Percentiles rank a stretch among this genome's conserved stretches.
Evolutionary conservation across 116 monocot genomes (phyloP).

Genomic region (Thalassia testudinum): DNA sequence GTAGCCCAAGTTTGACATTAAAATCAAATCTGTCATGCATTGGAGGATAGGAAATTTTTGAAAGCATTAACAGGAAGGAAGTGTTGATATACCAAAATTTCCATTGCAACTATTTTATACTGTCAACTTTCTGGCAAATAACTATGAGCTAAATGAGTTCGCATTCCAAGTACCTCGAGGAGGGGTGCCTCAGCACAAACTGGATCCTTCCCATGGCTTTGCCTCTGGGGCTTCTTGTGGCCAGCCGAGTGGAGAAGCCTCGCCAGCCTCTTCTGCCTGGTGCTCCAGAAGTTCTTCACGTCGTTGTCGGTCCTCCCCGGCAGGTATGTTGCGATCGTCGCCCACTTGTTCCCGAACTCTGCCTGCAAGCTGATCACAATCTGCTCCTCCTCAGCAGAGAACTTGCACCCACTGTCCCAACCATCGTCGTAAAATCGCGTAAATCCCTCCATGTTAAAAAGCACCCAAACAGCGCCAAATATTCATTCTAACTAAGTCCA

Average conservation of each 20-base stretch:
- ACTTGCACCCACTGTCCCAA: constrained; percentile 55
- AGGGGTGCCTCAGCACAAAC: background rate
- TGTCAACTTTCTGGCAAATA: too few species aligned
- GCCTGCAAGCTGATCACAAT: constrained; percentile 56
- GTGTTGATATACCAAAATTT: background rate
- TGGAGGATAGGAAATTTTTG: too few species aligned
- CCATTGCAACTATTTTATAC: background rate
- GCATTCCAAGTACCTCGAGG: background rate
- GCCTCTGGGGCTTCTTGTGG: background rate
- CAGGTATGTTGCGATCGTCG: constrained; percentile 51
- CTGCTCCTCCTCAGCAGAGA: constrained; percentile 57
- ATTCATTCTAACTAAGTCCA: too few species aligned
- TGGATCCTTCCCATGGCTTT: background rate
- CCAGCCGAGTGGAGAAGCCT: constrained; percentile 21
- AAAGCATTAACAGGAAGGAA: too few species aligned
- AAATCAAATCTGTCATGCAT: too few species aligned
- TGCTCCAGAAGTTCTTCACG: constrained; percentile 95
- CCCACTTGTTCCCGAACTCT: constrained; percentile 79
- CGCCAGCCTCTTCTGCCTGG: constrained; percentile 66
- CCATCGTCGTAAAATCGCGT: too few species aligned
- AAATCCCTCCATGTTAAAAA: too few species aligned
- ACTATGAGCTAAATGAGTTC: too few species aligned
- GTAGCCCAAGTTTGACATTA: too few species aligned
- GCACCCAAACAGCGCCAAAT: too few species aligned
- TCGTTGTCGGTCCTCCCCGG: constrained; percentile 87